Base-by-base conservation (phyloP, 176 grass and related monocot genomes). In the Phyllostachys edulis region DNA sequence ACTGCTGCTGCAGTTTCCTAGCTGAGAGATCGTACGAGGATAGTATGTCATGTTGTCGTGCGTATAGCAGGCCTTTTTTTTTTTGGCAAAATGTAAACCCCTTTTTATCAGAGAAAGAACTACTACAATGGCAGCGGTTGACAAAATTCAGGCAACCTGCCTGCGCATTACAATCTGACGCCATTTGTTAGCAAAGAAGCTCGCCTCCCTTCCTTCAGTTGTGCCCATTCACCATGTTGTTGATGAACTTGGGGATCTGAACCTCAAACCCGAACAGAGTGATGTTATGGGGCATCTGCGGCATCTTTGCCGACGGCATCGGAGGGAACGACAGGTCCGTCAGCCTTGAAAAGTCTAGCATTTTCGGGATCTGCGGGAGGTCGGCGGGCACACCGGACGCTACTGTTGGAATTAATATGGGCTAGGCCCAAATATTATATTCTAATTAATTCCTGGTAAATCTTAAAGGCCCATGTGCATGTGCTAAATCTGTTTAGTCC, bases 271-370 rank as follows among this genome's bases (percentile, higher is more conserved):
- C 90, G 6, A 85, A 85, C n/a, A 91, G 13, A 21, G 85, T 51
- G 46, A 91, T 44, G 77, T 85, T 74, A 8, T 46, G 37, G 3
- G 90, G 90, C 82, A 91, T 76, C 73, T 71, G 2, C 41, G 90
- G 86, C 64, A 91, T 85, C 63, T 85, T 73, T 9, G 82, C 71
- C 10, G 82, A 77, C n/a, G 82, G 86, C 85, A 91, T 85, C 2
- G 90, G 71, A 12, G 90, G 90, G 71, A 91, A 78, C 17, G 90
- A 85, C 6, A 85, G 24, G 78, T 77, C 40, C 0, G 89, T 68
- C 7, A 90, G 67, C 7, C 84, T 80, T 0, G 88, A 87, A 23
- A 90, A 87, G 10, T 90, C 88, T 5, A 84, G 88, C 79, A 90
- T 79, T 49, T 90, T 90, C 16, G 88, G 84, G 16, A 90, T 49